Evolutionary conservation across 495 filamentous ascomycete species (phyloP).

Genomic region (Lasiosphaeria ovina): DNA sequence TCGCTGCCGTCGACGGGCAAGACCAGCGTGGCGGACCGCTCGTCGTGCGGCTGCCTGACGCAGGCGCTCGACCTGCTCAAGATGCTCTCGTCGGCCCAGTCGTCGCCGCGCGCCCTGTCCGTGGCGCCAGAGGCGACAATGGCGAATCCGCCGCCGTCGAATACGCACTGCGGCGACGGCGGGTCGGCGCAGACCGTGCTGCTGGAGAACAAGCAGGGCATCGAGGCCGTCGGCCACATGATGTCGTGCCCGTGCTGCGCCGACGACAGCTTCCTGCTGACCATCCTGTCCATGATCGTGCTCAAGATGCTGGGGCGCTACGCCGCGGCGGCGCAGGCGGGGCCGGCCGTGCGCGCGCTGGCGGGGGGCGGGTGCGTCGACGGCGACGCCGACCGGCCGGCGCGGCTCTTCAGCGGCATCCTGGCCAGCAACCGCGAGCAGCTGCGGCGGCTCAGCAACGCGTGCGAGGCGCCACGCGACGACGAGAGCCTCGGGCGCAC

Average conservation of each 20-base stretch:
- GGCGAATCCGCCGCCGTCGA: background rate
- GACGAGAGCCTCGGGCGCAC: conserved; percentile 28
- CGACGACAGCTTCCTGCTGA: conserved; percentile 7
- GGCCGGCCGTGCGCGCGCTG: too few species aligned
- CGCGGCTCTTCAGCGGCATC: background rate
- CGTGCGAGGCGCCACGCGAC: conserved; percentile 18
- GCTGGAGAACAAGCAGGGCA: conserved; percentile 5
- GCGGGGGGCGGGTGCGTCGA: too few species aligned
- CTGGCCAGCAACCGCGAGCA: background rate
- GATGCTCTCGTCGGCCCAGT: background rate
- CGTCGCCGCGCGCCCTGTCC: background rate
- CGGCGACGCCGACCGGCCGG: too few species aligned
- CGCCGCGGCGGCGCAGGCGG: conserved; percentile 1
- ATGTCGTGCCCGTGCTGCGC: conserved; percentile 13
- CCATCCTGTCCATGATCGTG: conserved; percentile 4
- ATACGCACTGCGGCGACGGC: background rate
- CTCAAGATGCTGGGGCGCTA: conserved; percentile 16
- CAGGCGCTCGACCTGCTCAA: conserved; percentile 4
- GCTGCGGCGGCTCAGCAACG: background rate
- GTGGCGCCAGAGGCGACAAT: background rate
- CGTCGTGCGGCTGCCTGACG: conserved; percentile 3
- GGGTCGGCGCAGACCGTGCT: background rate
- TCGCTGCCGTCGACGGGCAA: too few species aligned
- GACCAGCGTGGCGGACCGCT: background rate
- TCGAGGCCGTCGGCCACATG: conserved; percentile 11